A percentile compares a stretch with the other conserved stretches of the same genome.
phyloP scores from a whole-genome alignment of 2,329 filamentous ascomycete genomes.

The Sordariomycetes sp. region DNA sequence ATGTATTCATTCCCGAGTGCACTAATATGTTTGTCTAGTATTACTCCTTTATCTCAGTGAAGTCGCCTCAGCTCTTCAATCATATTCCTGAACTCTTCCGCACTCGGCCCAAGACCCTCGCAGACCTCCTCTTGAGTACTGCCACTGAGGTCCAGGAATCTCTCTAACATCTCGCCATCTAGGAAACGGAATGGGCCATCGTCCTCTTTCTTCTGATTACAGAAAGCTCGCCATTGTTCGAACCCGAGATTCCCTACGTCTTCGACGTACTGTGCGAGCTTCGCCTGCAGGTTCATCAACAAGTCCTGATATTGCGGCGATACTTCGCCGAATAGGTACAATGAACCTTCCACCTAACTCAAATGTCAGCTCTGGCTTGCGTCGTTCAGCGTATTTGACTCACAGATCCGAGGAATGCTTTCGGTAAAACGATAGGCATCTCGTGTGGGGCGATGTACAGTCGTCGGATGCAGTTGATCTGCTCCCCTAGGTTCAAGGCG shows the following conservation, averaged over 20 bases:
- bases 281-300: constrained; percentile 70
- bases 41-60: constrained; percentile 31
- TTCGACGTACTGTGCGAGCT: constrained; percentile 56
- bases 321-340: constrained; percentile 84
- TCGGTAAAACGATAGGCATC: constrained; percentile 63
- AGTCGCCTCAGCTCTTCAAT: constrained; percentile 55
- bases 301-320: constrained; percentile 64
- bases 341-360: constrained; percentile 67
- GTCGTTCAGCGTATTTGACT: constrained; percentile 24
- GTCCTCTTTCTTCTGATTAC: constrained; percentile 61
- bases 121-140: constrained; percentile 43
- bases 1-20: neutral
- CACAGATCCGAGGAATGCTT: constrained; percentile 84
- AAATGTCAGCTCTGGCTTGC: constrained; percentile 7
- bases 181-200: constrained; percentile 80
- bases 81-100: constrained; percentile 53
- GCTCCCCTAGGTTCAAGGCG: constrained; percentile 82
- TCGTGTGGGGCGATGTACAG: constrained; percentile 58
- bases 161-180: constrained; percentile 84
- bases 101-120: constrained; percentile 46
- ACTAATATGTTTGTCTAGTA: neutral
- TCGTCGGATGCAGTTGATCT: constrained; percentile 79
- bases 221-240: constrained; percentile 72
- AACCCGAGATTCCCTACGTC: constrained; percentile 70
- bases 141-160: constrained; percentile 66